Evolutionary conservation across 805 yeast genomes (phyloP).

Genomic region (Lipomyces oligophaga): DNA sequence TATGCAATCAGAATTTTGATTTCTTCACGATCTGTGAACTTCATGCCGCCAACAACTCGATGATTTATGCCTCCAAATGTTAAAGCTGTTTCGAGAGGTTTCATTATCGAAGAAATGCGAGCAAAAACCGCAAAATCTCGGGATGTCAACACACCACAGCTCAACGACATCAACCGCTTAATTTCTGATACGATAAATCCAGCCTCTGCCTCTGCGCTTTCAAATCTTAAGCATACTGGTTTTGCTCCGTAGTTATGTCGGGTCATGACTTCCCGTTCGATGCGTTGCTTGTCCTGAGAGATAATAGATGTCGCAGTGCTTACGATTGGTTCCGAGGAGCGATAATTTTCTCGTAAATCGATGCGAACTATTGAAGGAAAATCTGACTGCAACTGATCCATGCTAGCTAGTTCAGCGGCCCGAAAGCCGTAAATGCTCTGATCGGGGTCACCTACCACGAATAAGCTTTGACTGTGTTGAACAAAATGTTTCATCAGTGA

Average conservation of each 20-base stretch:
- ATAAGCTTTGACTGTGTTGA: slow-evolving; percentile 51
- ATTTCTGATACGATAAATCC: slow-evolving; percentile 56
- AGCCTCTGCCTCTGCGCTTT: slow-evolving; percentile 53
- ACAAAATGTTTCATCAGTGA: slow-evolving; percentile 58
- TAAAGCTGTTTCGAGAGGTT: slow-evolving; percentile 62
- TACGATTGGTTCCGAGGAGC: slow-evolving; percentile 70
- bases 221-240: slow-evolving; percentile 40
- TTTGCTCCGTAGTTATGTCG: slow-evolving; percentile 20
- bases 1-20: slow-evolving; percentile 60
- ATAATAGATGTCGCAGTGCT: slow-evolving; percentile 61
- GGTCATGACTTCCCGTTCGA: slow-evolving; percentile 17
- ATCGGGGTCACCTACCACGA: slow-evolving; percentile 95
- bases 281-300: slow-evolving; percentile 48
- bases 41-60: slow-evolving; percentile 62
- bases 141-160: slow-evolving; percentile 44
- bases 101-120: slow-evolving; percentile 58
- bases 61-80: slow-evolving; percentile 58
- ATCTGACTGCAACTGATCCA: slow-evolving; percentile 49
- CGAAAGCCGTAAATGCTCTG: slow-evolving; percentile 90
- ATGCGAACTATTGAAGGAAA: slow-evolving; percentile 41
- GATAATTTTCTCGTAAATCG: slow-evolving; percentile 64
- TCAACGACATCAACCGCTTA: slow-evolving; percentile 44
- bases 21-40: slow-evolving; percentile 77
- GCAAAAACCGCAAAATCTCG: slow-evolving; percentile 72
- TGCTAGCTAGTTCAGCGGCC: slow-evolving; percentile 69